Evolutionary conservation across 139 green algal species (phyloP).

Genomic region (Asterochloris sp.): DNA sequence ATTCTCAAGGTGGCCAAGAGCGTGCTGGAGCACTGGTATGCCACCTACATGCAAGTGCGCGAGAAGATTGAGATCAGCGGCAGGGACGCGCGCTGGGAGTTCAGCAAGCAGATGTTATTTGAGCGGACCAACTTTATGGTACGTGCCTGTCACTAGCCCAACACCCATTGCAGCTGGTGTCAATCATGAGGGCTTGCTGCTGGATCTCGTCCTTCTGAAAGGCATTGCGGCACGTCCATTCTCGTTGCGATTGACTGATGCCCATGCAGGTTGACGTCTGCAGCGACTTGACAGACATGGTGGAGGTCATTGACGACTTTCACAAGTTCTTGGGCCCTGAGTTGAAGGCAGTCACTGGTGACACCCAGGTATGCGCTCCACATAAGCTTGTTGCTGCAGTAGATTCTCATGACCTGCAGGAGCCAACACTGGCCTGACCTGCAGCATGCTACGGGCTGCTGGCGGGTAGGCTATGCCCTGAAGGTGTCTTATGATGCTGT

Average conservation of each 20-base stretch:
- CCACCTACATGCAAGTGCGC: slow-evolving; percentile 76
- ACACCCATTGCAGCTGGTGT: too few relatives aligned
- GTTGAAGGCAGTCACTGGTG: slow-evolving; percentile 87
- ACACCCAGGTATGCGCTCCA: slow-evolving; percentile 23
- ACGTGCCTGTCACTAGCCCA: too few relatives aligned
- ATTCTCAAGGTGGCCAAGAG: slow-evolving; percentile 53
- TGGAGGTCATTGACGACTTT: slow-evolving; percentile 86
- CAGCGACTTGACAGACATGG: slow-evolving; percentile 72
- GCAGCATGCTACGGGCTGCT: too few relatives aligned
- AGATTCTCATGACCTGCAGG: background rate
- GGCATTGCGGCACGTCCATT: too few relatives aligned
- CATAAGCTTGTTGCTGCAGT: background rate
- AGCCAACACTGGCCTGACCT: too few relatives aligned
- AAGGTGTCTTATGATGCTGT: background rate
- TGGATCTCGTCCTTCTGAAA: too few relatives aligned
- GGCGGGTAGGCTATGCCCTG: too few relatives aligned
- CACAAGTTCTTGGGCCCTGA: slow-evolving; percentile 88
- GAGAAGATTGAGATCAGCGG: slow-evolving; percentile 84
- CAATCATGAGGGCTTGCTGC: too few relatives aligned
- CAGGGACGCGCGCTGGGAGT: slow-evolving; percentile 88
- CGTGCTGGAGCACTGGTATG: slow-evolving; percentile 72
- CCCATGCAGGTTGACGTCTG: slow-evolving; percentile 56
- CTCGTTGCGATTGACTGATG: too few relatives aligned
- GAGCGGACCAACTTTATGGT: slow-evolving; percentile 81
- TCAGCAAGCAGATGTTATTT: slow-evolving; percentile 84